Conservation (phyloP, 1,284 basidiomycete genomes). For the Sporisorium exsertum region DNA sequence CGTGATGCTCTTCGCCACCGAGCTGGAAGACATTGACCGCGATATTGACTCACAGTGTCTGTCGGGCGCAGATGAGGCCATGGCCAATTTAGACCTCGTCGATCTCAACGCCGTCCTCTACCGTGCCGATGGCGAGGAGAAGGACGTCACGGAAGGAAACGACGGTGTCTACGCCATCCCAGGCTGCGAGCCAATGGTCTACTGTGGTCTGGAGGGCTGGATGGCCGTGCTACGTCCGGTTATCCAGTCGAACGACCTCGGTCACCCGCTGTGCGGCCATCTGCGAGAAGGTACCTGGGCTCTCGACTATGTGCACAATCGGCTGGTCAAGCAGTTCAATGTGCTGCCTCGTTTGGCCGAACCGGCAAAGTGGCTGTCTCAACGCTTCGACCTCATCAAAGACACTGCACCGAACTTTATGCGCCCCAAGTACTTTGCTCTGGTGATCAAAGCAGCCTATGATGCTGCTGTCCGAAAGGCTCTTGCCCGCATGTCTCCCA, state of each 20-base stretch:
- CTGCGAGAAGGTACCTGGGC: conserved; percentile 63
- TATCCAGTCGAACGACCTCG: conserved; percentile 60
- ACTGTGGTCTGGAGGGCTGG: conserved; percentile 65
- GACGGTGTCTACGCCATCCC: conserved; percentile 62
- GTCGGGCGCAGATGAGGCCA: conserved; percentile 56
- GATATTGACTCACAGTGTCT: conserved; percentile 55
- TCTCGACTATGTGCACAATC: conserved; percentile 66
- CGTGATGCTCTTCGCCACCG: conserved; percentile 63
- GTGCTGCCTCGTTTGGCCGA: conserved; percentile 51
- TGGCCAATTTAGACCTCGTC: conserved; percentile 53
- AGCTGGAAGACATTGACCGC: conserved; percentile 51
- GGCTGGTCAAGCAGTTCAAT: conserved; percentile 75
- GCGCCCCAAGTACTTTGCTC: conserved; percentile 65
- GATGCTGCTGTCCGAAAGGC: conserved; percentile 55
- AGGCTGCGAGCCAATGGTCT: conserved; percentile 42
- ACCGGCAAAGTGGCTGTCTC: conserved; percentile 56
- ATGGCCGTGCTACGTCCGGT: conserved; percentile 54
- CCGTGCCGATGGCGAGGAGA: conserved; percentile 65
- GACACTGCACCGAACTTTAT: conserved; percentile 58
- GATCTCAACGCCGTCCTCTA: conserved; percentile 63
- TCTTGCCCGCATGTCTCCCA: conserved; percentile 55
- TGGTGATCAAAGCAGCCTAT: conserved; percentile 60
- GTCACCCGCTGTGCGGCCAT: conserved; percentile 62
- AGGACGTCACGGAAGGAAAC: conserved; percentile 56
- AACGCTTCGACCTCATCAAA: conserved; percentile 62